Evolutionary conservation across 371 early-diverging fungal genomes (phyloP), one percentile per base, ranked within the genome.

Genomic region (Mortierella sp.): DNA sequence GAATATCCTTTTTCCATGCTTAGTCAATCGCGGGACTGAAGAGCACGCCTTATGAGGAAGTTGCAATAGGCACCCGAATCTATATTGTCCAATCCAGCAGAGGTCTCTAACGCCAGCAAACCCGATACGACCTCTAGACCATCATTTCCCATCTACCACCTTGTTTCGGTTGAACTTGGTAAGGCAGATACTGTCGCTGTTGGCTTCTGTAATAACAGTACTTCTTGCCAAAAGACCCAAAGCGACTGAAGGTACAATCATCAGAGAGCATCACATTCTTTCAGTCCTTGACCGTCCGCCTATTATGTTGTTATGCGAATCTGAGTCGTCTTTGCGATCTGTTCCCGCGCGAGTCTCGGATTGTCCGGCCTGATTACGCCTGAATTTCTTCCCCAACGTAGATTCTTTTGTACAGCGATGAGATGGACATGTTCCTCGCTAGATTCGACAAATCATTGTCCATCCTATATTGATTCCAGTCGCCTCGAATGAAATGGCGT

Each of bases 71-170:
- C 71, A 11, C 79, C 74, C 13, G 73, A 21, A 58, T 85, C 73
- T 74, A 89, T 60, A 8, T 34, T 75, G 57, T 26, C 57, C 57
- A 28, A 88, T 78, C 65, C 75, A 72, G 45, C 47, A 50, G 7
- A 77, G 44, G 71, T 76, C 77, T 14, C 87, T 81, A 16, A 70
- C 26, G n/a, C 80, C 78, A 73, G 58, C 47, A 76, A 0, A 58
- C 11, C 76, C 68, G 11, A 87, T 75, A 47, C 74, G 70, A 38
- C 80, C 78, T 83, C 83, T n/a, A 82, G 21, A 82, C 4, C 80
- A 80, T 82, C 4, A 82, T 55, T 34, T 72, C 70, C 3, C 87
- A 80, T 13, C 80, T 76, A 24, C 79, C 81, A 55, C 75, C 38
- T 60, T 80, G 72, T 26, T 13, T 80, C 48, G 31, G 26, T 13